Percentiles rank a stretch among this genome's conserved stretches.
These are phyloP conservation scores for Apiospora marii DNA, from an alignment of 2,329 filamentous ascomycete genomes.

Conservation along the genomic window DNA sequence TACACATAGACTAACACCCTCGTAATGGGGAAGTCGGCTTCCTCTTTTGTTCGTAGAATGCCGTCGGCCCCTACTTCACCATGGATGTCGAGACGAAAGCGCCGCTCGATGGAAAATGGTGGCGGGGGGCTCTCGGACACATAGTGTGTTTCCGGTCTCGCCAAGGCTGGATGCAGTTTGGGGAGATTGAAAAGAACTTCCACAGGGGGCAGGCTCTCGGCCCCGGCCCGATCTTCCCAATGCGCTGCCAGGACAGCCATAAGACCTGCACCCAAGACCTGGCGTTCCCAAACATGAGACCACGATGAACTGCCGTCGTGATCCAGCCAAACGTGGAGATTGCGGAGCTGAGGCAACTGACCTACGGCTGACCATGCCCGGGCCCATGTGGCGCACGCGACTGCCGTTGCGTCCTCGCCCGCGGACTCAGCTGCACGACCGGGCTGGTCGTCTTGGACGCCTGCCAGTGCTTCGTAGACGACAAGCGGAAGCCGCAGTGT, in stretches of 20 bases:
- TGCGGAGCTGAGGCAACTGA: background rate
- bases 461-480: conserved; percentile 13
- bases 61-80: conserved; percentile 10
- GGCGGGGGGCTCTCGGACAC: background rate
- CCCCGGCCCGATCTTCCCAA: background rate
- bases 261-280: background rate
- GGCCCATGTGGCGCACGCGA: background rate
- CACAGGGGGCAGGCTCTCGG: background rate
- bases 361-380: background rate
- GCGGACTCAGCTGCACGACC: background rate
- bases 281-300: conserved; percentile 11
- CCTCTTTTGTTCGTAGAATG: background rate
- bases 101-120: background rate
- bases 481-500: conserved; percentile 7
- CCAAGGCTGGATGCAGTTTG: conserved; percentile 9
- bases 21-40: background rate
- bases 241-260: background rate
- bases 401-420: background rate
- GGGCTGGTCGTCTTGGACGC: background rate
- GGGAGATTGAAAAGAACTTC: conserved; percentile 9
- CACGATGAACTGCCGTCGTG: conserved; percentile 3
- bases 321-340: conserved; percentile 1
- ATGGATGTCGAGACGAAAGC: background rate
- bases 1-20: background rate
- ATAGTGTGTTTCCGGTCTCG: conserved; percentile 5